These are phyloP conservation scores for Morella rubra DNA, from an alignment of 306 rosid genomes.

Conservation along the genomic window DNA sequence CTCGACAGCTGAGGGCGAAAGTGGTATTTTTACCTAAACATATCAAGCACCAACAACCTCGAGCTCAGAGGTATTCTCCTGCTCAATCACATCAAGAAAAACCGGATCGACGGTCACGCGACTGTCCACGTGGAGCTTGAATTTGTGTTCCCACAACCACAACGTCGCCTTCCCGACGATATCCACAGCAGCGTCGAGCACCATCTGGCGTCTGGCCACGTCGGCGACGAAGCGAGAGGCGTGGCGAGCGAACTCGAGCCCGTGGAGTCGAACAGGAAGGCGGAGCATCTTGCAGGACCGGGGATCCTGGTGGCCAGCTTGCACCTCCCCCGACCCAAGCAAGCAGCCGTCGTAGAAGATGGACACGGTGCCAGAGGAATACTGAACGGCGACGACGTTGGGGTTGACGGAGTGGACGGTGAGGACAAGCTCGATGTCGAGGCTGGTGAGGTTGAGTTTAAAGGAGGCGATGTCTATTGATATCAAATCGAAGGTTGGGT, in stretches of 20 bases:
- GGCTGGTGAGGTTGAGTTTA: constrained; percentile 53
- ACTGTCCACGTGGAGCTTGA: constrained; percentile 74
- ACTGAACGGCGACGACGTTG: constrained; percentile 66
- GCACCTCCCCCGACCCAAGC: constrained; percentile 74
- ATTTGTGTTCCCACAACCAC: constrained; percentile 72
- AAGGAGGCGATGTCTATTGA: constrained; percentile 72
- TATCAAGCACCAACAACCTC: constrained; percentile 28
- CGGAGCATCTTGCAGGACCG: constrained; percentile 69
- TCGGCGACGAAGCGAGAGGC: constrained; percentile 54
- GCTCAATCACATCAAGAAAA: constrained; percentile 75
- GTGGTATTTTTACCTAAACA: too few species aligned
- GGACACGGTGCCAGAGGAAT: constrained; percentile 82
- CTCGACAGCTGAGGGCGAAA: too few species aligned
- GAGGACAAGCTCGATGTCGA: constrained; percentile 68
- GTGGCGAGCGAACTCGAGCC: constrained; percentile 61
- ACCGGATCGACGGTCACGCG: constrained; percentile 80
- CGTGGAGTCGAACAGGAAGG: constrained; percentile 73
- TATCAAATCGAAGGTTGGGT: constrained; percentile 73
- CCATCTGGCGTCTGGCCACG: constrained; percentile 68
- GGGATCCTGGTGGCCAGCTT: constrained; percentile 71
- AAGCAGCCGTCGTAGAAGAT: constrained; percentile 75
- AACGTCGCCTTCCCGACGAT: constrained; percentile 70
- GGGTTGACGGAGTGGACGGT: constrained; percentile 92
- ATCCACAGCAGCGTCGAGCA: constrained; percentile 64
- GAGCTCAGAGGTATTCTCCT: constrained; percentile 57